phyloP scores from a whole-genome alignment of 371 early-diverging fungal species.

The Capniomyces stellatus region DNA sequence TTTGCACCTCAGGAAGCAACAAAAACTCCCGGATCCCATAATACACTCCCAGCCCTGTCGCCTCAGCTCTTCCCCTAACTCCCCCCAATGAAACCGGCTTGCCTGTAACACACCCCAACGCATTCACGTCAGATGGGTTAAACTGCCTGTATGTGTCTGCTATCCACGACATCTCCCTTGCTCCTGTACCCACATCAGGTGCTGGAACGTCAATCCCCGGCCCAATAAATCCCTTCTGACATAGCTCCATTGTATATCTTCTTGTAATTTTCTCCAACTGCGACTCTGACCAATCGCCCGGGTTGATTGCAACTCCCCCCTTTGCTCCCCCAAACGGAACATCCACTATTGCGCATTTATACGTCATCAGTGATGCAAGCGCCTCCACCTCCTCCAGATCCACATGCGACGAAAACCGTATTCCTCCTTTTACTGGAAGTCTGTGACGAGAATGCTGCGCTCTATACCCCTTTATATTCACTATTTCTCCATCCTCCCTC shows the following conservation, averaged over 20 bases:
- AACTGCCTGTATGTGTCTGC: constrained; percentile 82
- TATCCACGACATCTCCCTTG: constrained; percentile 83
- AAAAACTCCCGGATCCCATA: constrained; percentile 75
- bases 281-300: constrained; percentile 51
- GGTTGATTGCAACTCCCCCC: constrained; percentile 72
- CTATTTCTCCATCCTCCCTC: constrained; percentile 39
- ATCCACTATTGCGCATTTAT: constrained; percentile 82
- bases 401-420: constrained; percentile 61
- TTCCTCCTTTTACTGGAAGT: constrained; percentile 75
- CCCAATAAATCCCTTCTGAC: constrained; percentile 80
- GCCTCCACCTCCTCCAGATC: constrained; percentile 73
- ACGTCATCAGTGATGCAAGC: constrained; percentile 54
- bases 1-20: constrained; percentile 56
- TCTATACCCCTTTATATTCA: constrained; percentile 67
- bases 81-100: constrained; percentile 76
- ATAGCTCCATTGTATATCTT: constrained; percentile 73
- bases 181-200: constrained; percentile 75
- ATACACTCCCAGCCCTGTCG: constrained; percentile 77
- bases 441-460: constrained; percentile 80
- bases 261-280: constrained; percentile 78
- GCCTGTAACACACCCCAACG: constrained; percentile 74
- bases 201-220: constrained; percentile 79
- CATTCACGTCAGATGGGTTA: constrained; percentile 62
- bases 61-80: constrained; percentile 78
- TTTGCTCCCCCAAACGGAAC: constrained; percentile 76